Base-by-base conservation (phyloP, 2,329 filamentous ascomycete species). In the Trichophyton verrucosum region DNA sequence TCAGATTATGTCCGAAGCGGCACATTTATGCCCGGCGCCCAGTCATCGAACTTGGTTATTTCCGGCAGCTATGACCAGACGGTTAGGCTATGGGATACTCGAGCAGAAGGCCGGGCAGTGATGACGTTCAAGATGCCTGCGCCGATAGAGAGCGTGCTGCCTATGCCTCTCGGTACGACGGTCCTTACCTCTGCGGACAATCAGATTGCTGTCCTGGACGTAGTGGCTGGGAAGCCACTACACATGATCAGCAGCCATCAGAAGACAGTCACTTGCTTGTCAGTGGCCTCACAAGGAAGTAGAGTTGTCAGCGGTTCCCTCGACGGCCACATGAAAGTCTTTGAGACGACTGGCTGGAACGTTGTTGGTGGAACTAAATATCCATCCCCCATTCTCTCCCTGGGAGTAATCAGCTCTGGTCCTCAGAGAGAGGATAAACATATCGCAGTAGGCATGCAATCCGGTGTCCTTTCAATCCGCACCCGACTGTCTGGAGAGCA, bases 101-200 rank as follows among this genome's bases (percentile, higher is more conserved):
- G 94, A 66, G 84, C 86, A 40, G 84, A 85, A 36, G 69, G 80
- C 75, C 69, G 80, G 74, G 79, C 86, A 5, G 90, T 91, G 65
- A 94, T 99, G 86, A 89, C 88, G 0, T 97, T 99, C 78, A 94
- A 95, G 78, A 91, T 96, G 77, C 82, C 85, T n/a, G 88, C 88
- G 15, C 87, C 92, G 1, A 82, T 99, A 22, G 94, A 99, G 74
- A 81, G 85, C 58, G 87, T 99, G n/a, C 79, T 97, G 3, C 86
- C 92, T 5, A 85, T 96, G 76, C 86, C 89, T 7, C 89, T 88
- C 1, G 91, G 90, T 56, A 96, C 91, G 3, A 91, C 89, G 3
- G 79, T 99, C 24, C 81, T 96, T 38, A 91, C 91, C 11, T 84
- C 92, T 1, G 85, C 91, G 17, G 91, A 89, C 61, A 95, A 89